phyloP scores from a whole-genome alignment of 2,329 filamentous ascomycete genomes.

The Ustulina deusta region DNA sequence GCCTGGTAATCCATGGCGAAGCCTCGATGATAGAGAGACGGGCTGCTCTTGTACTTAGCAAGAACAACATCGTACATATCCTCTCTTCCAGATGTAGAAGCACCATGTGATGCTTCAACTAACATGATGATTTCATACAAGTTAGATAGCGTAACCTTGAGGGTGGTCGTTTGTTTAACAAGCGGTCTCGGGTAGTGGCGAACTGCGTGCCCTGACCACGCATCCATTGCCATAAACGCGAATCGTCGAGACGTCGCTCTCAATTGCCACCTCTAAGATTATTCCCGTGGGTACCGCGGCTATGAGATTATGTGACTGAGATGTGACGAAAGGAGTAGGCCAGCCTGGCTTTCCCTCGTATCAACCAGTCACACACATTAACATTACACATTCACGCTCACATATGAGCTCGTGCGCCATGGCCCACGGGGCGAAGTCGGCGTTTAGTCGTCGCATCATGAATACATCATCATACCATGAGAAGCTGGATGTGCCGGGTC shows the following conservation, averaged over 20 bases:
- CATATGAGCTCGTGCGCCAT: background rate
- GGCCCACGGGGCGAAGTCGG: background rate
- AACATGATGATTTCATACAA: background rate
- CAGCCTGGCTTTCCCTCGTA: background rate
- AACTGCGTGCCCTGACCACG: background rate
- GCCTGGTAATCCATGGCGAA: background rate
- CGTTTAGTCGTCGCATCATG: constrained; percentile 1
- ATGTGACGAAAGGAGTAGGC: background rate
- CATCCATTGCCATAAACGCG: background rate
- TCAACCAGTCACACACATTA: background rate
- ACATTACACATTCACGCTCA: background rate
- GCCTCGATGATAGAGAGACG: background rate
- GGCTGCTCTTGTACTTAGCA: background rate
- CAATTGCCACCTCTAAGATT: background rate
- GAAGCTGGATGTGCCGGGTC: background rate
- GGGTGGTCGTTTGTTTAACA: background rate
- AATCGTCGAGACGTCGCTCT: background rate
- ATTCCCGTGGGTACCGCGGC: background rate
- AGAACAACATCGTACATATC: background rate
- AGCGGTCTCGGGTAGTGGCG: background rate
- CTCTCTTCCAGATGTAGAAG: background rate
- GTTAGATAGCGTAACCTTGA: background rate
- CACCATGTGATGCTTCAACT: background rate
- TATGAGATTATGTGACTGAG: background rate
- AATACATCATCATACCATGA: background rate